Conservation (phyloP, 768 basidiomycete species). For the Auriscalpium vulgare region DNA sequence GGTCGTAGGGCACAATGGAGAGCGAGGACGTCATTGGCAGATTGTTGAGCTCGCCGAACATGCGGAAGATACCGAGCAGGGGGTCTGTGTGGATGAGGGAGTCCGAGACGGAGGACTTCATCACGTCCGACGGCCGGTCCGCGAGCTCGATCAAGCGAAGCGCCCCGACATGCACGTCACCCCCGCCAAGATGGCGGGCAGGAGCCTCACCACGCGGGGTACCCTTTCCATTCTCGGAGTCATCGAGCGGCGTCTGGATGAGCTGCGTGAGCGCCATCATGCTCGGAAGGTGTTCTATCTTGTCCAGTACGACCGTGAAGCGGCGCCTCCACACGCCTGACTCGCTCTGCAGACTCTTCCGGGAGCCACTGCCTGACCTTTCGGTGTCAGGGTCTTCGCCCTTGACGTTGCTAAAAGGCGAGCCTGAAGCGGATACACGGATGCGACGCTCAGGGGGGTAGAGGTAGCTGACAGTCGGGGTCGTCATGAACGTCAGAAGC, state of each 20-base stretch:
- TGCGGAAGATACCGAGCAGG: conserved; percentile 62
- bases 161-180: conserved; percentile 53
- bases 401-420: conserved; percentile 37
- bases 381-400: conserved; percentile 3
- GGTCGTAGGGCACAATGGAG: conserved; percentile 70
- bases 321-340: conserved; percentile 40
- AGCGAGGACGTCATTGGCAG: conserved; percentile 57
- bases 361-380: not conserved
- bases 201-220: not conserved
- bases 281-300: conserved; percentile 79
- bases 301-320: conserved; percentile 85
- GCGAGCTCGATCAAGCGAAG: conserved; percentile 81
- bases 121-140: conserved; percentile 56
- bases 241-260: conserved; percentile 36
- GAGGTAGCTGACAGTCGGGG: conserved; percentile 57
- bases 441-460: conserved; percentile 59
- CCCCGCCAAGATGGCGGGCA: not conserved
- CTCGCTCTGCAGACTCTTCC: not conserved
- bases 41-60: conserved; percentile 67
- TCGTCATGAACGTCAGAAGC: conserved; percentile 79
- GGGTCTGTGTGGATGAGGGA: conserved; percentile 67
- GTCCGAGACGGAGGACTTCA: conserved; percentile 58
- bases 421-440: conserved; percentile 38
- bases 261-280: conserved; percentile 89
- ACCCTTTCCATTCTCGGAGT: not conserved